Percentiles rank a stretch among this genome's conserved stretches.
These are phyloP conservation scores for Phytophthora megakarya DNA, from an alignment of 352 stramenopile genomes.

Conservation along the genomic window DNA sequence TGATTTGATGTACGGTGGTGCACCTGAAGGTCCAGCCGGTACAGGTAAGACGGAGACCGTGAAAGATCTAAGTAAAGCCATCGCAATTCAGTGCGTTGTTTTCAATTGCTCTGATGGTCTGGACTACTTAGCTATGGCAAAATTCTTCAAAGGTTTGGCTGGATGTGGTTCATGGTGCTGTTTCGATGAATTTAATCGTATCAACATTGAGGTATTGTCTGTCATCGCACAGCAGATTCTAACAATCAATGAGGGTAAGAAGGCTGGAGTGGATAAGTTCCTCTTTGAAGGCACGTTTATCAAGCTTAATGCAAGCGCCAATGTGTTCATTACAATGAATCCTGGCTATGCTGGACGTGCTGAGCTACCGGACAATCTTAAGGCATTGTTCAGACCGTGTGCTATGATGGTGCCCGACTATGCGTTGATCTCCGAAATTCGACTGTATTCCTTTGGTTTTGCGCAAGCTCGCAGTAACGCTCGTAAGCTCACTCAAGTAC, in stretches of 20 bases:
- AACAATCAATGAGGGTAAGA: constrained; percentile 92
- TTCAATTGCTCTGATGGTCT: constrained; percentile 94
- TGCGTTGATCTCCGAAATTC: constrained; percentile 94
- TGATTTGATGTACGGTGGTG: constrained; percentile 92
- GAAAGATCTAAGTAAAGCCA: constrained; percentile 95
- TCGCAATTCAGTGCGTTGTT: constrained; percentile 95
- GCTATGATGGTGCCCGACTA: constrained; percentile 97
- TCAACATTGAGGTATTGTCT: constrained; percentile 95
- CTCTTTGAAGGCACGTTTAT: constrained; percentile 94
- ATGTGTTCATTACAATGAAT: constrained; percentile 97
- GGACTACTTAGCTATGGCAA: constrained; percentile 94
- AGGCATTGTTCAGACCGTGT: constrained; percentile 93
- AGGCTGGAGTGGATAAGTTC: constrained; percentile 91
- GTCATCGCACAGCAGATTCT: constrained; percentile 96
- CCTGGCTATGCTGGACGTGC: constrained; percentile 95
- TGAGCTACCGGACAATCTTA: constrained; percentile 94
- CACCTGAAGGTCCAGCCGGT: constrained; percentile 92
- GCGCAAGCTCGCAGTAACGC: constrained; percentile 87
- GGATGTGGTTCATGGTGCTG: constrained; percentile 93
- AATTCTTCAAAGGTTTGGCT: constrained; percentile 96
- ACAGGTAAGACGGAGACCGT: constrained; percentile 96
- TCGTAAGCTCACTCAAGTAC: constrained; percentile 92
- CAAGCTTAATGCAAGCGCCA: constrained; percentile 91
- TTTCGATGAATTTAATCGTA: constrained; percentile 96
- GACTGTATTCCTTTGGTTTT: constrained; percentile 94